phyloP scores from a whole-genome alignment of 768 basidiomycete species.

The Pisolithus marmoratus region DNA sequence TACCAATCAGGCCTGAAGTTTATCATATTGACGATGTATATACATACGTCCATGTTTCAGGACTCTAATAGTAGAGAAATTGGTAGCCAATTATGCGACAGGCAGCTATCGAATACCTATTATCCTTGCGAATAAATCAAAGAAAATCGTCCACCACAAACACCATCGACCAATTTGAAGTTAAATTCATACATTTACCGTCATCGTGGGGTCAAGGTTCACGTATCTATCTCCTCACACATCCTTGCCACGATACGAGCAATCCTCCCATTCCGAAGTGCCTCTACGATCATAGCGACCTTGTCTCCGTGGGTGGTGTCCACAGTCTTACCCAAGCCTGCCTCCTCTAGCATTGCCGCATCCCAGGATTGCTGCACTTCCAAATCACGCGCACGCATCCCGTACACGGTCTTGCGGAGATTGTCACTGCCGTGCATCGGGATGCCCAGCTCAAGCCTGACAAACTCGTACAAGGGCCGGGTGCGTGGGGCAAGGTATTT shows the following conservation, averaged over 20 bases:
- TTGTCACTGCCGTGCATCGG: constrained; percentile 80
- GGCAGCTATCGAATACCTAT: no score
- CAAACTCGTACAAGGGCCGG: constrained; percentile 69
- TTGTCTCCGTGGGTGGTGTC: constrained; percentile 64
- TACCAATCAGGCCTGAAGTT: no score
- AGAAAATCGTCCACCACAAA: no score
- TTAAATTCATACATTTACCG: no score
- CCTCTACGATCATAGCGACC: constrained; percentile 73
- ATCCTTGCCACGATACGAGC: constrained; percentile 50
- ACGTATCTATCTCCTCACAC: constrained; percentile 31
- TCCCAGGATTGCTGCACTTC: background rate
- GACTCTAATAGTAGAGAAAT: no score
- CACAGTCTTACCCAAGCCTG: constrained; percentile 11
- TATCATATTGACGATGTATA: no score
- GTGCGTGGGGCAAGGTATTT: constrained; percentile 48
- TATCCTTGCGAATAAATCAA: no score
- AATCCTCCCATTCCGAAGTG: constrained; percentile 68
- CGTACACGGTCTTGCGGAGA: constrained; percentile 50
- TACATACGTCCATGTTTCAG: no score
- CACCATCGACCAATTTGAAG: no score
- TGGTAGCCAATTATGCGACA: no score
- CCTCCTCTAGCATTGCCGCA: constrained; percentile 41
- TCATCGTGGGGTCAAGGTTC: background rate
- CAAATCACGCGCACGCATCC: constrained; percentile 53
- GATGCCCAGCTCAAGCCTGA: constrained; percentile 66